A percentile compares a stretch with the other conserved stretches of the same genome.
Conservation (phyloP, 495 filamentous ascomycete genomes). For the Pyrenopolyporus hunteri region DNA sequence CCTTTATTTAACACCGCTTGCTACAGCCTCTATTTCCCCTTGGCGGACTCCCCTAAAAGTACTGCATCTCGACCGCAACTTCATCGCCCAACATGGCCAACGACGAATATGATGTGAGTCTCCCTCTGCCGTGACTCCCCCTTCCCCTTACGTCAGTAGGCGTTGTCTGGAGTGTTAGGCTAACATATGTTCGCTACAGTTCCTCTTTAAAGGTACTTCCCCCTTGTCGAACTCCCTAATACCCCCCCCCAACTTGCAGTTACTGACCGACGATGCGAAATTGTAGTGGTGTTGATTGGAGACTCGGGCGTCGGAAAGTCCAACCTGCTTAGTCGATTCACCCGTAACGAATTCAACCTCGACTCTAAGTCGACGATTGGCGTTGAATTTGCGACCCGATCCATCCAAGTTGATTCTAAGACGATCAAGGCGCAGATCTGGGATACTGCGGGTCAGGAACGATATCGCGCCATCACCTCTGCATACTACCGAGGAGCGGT, state of each 20-base stretch:
- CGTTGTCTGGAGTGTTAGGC: conserved; percentile 33
- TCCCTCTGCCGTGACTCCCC: not conserved
- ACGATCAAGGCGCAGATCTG: conserved; percentile 99
- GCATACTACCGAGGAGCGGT: conserved; percentile 99
- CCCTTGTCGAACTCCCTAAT: conserved; percentile 12
- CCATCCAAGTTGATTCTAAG: conserved; percentile 98
- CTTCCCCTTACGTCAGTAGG: conserved; percentile 2
- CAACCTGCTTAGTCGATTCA: conserved; percentile 99
- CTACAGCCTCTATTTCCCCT: conserved; percentile 1
- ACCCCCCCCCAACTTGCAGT: not conserved
- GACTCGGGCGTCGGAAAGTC: conserved; percentile 99
- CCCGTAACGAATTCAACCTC: conserved; percentile 99
- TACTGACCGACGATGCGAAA: conserved; percentile 50
- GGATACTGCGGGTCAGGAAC: conserved; percentile 99
- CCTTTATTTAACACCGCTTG: conserved; percentile 25
- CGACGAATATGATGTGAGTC: conserved; percentile 99
- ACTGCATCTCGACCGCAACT: conserved; percentile 15
- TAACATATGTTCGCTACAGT: conserved; percentile 62
- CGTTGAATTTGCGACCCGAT: conserved; percentile 98
- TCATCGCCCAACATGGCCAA: conserved; percentile 79
- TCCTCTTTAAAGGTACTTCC: conserved; percentile 94
- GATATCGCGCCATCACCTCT: conserved; percentile 98
- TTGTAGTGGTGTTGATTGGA: conserved; percentile 93
- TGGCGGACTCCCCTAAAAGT: not conserved
- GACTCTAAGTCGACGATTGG: conserved; percentile 99